Evolutionary conservation across 164 flowering plant genomes (phyloP).

Genomic region (Platanus orientalis): DNA sequence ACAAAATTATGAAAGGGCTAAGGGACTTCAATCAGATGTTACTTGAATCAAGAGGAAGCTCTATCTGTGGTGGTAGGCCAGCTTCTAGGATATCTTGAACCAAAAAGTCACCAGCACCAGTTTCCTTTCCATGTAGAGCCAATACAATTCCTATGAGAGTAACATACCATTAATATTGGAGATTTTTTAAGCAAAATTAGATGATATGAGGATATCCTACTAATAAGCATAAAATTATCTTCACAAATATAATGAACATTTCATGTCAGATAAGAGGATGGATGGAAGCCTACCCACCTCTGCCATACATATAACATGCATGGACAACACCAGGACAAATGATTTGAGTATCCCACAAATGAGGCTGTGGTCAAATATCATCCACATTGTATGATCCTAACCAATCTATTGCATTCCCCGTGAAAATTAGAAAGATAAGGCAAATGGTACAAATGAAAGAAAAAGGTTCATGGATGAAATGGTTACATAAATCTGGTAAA

Average conservation of each 20-base stretch:
- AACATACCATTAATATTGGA: conserved; percentile 6
- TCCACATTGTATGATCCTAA: neutral
- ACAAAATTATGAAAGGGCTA: neutral
- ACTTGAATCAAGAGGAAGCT: conserved; percentile 51
- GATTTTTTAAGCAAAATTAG: neutral
- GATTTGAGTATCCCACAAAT: neutral
- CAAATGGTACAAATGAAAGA: too few relatives aligned
- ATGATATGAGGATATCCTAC: neutral
- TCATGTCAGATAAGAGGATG: too few relatives aligned
- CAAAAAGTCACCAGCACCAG: conserved; percentile 67
- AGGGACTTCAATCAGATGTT: conserved; percentile 1
- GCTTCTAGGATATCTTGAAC: conserved; percentile 85
- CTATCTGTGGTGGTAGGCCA: conserved; percentile 79
- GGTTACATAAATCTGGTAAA: neutral
- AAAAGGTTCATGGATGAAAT: neutral
- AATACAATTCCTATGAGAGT: conserved; percentile 57
- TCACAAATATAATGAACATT: too few relatives aligned
- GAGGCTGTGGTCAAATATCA: neutral
- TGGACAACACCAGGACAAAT: neutral
- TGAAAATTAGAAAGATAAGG: neutral
- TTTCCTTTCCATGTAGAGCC: conserved; percentile 91
- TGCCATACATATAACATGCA: too few relatives aligned
- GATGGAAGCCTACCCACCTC: too few relatives aligned
- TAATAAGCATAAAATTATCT: neutral
- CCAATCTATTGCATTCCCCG: neutral